Conservation (phyloP, 208 protist genomes). For the Zelonia costaricensis region DNA sequence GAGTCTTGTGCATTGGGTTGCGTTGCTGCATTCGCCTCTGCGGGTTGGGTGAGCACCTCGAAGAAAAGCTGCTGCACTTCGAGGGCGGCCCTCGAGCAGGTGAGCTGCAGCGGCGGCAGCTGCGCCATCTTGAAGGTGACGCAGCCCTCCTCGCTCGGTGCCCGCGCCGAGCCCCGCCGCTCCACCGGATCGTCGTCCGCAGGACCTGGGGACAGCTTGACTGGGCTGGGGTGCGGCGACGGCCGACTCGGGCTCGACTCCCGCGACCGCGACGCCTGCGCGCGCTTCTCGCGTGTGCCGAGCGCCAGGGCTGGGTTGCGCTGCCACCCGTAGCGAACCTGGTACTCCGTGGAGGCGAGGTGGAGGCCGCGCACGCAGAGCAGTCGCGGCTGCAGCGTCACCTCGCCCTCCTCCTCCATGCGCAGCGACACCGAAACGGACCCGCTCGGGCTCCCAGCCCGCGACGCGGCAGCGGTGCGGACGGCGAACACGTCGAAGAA, state of each 20-base stretch:
- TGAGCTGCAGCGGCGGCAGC: constrained; percentile 13
- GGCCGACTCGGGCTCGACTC: constrained; percentile 18
- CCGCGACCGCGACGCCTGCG: constrained; percentile 9
- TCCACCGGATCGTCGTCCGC: too few species aligned
- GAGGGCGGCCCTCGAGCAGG: constrained; percentile 10
- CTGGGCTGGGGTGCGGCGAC: not conserved
- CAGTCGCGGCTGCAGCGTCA: constrained; percentile 11
- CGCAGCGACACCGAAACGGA: constrained; percentile 15
- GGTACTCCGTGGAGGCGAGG: not conserved
- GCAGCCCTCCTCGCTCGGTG: not conserved
- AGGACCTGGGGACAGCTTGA: too few species aligned
- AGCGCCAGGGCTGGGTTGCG: constrained; percentile 3
- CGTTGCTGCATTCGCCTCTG: not conserved
- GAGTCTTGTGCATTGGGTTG: too few species aligned
- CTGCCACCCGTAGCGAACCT: constrained; percentile 20
- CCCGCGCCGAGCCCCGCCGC: too few species aligned
- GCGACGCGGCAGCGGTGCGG: not conserved
- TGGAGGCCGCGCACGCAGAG: constrained; percentile 3
- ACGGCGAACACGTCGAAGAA: constrained; percentile 5
- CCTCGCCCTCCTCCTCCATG: constrained; percentile 27
- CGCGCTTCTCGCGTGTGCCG: constrained; percentile 15
- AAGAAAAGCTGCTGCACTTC: constrained; percentile 8
- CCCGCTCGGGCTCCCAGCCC: not conserved
- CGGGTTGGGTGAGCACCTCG: not conserved
- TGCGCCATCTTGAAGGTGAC: constrained; percentile 12